These are phyloP conservation scores for Kwoniella pini DNA, from an alignment of 768 basidiomycete species.

Conservation along the genomic window DNA sequence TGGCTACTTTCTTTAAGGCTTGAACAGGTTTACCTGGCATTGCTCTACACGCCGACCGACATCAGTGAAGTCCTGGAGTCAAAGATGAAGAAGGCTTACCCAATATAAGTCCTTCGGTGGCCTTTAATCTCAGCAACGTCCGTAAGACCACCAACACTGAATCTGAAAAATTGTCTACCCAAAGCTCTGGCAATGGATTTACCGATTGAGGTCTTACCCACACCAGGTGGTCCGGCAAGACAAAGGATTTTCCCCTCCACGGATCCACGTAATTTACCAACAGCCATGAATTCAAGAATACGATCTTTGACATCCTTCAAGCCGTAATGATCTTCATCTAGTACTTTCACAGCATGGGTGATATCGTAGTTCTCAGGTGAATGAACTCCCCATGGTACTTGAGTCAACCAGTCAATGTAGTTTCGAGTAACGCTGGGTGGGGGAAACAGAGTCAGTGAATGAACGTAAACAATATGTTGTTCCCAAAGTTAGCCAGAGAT, in stretches of 20 bases:
- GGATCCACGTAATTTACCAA: slow-evolving; percentile 89
- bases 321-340: slow-evolving; percentile 96
- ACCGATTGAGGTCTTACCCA: slow-evolving; percentile 95
- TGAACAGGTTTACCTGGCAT: slow-evolving; percentile 94
- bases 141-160: slow-evolving; percentile 92
- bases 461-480: not conserved
- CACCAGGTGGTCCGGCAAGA: slow-evolving; percentile 93
- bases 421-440: slow-evolving; percentile 70
- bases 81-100: slow-evolving; percentile 56
- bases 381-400: slow-evolving; percentile 97
- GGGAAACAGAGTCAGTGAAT: slow-evolving; percentile 28
- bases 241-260: slow-evolving; percentile 98
- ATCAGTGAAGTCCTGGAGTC: too few relatives aligned
- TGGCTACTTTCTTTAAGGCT: slow-evolving; percentile 86
- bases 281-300: slow-evolving; percentile 92
- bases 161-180: slow-evolving; percentile 89
- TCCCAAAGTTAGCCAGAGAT: not conserved
- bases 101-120: slow-evolving; percentile 94
- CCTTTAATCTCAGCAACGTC: slow-evolving; percentile 99
- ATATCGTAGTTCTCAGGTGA: slow-evolving; percentile 91
- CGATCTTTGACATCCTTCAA: slow-evolving; percentile 88
- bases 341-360: slow-evolving; percentile 71
- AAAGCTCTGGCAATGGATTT: slow-evolving; percentile 91
- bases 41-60: too few relatives aligned
- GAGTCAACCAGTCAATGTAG: slow-evolving; percentile 70